Percentiles rank a stretch among this genome's conserved stretches.
phyloP scores from a whole-genome alignment of 257 asterid genomes.

The Cordia subcordata region DNA sequence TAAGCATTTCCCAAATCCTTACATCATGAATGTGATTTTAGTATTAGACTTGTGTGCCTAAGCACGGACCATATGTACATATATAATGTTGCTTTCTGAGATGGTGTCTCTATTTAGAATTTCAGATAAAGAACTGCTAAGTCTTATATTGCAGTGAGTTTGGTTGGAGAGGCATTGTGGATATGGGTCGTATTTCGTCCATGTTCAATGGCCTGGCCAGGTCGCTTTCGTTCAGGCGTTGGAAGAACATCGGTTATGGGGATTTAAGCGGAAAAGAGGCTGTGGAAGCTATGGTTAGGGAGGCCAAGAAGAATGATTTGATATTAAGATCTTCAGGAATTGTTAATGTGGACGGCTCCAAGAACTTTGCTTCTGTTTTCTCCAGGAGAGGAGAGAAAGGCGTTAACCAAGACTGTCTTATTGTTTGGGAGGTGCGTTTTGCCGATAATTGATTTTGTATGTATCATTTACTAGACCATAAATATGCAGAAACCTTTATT shows the following conservation, averaged over 20 bases:
- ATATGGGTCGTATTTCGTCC: slow-evolving; percentile 66
- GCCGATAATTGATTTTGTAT: no score
- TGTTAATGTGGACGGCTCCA: slow-evolving; percentile 45
- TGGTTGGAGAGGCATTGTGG: background rate
- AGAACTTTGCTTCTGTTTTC: slow-evolving; percentile 61
- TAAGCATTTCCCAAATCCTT: background rate
- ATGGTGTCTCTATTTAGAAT: background rate
- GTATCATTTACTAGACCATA: no score
- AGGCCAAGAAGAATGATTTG: slow-evolving; percentile 63
- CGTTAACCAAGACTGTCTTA: slow-evolving; percentile 61
- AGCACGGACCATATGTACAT: background rate
- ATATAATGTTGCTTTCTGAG: background rate
- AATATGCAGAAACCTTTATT: background rate
- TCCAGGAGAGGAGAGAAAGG: slow-evolving; percentile 75
- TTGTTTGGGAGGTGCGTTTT: slow-evolving; percentile 73
- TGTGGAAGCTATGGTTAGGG: slow-evolving; percentile 53
- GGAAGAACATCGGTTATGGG: slow-evolving; percentile 16
- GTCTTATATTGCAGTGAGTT: background rate
- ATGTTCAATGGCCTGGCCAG: slow-evolving; percentile 73
- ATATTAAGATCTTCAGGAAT: slow-evolving; percentile 61
- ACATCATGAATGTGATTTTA: background rate
- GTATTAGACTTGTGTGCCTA: background rate
- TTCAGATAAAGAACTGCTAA: slow-evolving; percentile 4
- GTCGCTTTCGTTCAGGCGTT: slow-evolving; percentile 43
- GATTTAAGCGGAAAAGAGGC: slow-evolving; percentile 39